Evolutionary conservation across 2,329 filamentous ascomycete genomes (phyloP), one percentile per base, ranked within the genome.

Genomic region (Coleophoma cylindrospora): DNA sequence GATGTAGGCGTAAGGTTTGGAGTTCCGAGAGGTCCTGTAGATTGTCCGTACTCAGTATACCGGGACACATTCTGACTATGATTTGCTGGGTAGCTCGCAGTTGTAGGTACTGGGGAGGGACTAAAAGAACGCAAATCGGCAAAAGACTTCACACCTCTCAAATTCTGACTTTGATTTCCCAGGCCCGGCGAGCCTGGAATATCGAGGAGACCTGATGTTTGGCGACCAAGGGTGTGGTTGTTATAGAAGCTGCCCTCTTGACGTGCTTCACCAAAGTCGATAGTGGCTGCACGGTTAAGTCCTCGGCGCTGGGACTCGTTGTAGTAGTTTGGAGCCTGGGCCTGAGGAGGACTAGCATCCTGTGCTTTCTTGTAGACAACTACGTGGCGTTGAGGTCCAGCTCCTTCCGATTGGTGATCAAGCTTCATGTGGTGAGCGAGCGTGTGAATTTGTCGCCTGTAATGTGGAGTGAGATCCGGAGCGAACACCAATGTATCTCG

Each of bases 51-150:
- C 51, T 79, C 78, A 55, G 64, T 59, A 56, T 84, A 79, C 49
- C 82, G 77, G 43, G 80, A 73, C 49, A 83, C 79, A 58, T 84
- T 84, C 55, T 79, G 76, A 61, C 76, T 75, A 45, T 89, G 73
- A 53, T 78, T 80, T 56, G 82, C 81, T 49, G 89, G 84, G 66
- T 95, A 96, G 73, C 90, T 95, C 6, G 89, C 89, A 15, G 89
- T 90, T 12, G 94, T 96, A 8, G 86, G 86, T 3, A 89, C 92
- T 6, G 94, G 92, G 60, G 92, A 97, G 11, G 92, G 92, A 14
- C 91, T 96, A 71, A 95, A 96, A 1, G 91, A 95, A 57, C 92
- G 87, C 56, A 99, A 74, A 66, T 99, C 94, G 34, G 92, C 94
- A 66, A 96, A 96, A 46, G 92, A 97, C 75, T 97, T 97, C 54